phyloP scores from a whole-genome alignment of 2,329 filamentous ascomycete species.

The Alternaria burnsii region DNA sequence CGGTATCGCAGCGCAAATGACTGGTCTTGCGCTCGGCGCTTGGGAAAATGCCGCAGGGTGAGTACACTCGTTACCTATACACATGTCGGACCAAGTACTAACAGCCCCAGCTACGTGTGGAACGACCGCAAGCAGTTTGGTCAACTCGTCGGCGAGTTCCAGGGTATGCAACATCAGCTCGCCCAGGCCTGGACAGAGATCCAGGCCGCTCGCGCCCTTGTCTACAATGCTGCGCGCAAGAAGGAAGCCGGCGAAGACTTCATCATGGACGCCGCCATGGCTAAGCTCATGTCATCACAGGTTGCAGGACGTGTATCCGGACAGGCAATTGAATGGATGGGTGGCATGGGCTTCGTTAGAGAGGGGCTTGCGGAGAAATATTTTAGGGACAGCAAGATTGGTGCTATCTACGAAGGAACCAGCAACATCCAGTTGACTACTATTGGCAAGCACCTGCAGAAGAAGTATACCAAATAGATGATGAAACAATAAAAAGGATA shows the following conservation, averaged over 20 bases:
- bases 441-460: constrained; percentile 75
- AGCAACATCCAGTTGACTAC: constrained; percentile 77
- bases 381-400: constrained; percentile 98
- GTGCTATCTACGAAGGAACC: constrained; percentile 94
- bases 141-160: constrained; percentile 91
- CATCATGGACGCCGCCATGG: constrained; percentile 96
- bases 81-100: constrained; percentile 1
- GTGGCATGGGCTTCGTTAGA: constrained; percentile 97
- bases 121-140: constrained; percentile 99
- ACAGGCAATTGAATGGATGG: constrained; percentile 97
- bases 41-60: constrained; percentile 91
- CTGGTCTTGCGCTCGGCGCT: constrained; percentile 89
- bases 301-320: constrained; percentile 88
- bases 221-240: constrained; percentile 96
- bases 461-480: constrained; percentile 68
- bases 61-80: constrained; percentile 34
- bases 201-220: constrained; percentile 84
- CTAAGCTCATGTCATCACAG: constrained; percentile 93
- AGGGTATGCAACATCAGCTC: constrained; percentile 99
- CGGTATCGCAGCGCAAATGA: constrained; percentile 99
- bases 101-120: constrained; percentile 78
- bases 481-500: background rate
- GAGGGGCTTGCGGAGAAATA: constrained; percentile 98
- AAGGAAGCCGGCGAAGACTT: constrained; percentile 98
- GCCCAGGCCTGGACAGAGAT: constrained; percentile 97